Evolutionary conservation across 2,329 filamentous ascomycete genomes (phyloP).

Genomic region (Aureobasidium leucospermi): DNA sequence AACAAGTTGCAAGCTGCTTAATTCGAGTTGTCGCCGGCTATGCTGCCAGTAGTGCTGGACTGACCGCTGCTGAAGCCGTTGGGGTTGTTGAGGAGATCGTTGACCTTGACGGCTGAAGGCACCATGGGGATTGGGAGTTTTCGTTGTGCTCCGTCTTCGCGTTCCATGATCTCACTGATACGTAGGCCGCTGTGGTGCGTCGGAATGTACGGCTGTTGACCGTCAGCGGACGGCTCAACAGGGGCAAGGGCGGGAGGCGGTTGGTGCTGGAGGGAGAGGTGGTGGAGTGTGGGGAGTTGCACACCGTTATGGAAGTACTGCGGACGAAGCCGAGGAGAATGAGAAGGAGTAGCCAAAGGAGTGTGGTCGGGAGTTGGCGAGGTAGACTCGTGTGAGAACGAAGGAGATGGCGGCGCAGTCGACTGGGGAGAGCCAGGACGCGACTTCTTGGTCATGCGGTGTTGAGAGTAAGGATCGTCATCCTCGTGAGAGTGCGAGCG

Average conservation of each 20-base stretch:
- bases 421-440: constrained; percentile 91
- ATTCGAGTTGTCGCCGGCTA: constrained; percentile 40
- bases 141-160: constrained; percentile 75
- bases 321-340: constrained; percentile 83
- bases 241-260: constrained; percentile 56
- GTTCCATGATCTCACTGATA: constrained; percentile 87
- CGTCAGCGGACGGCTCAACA: constrained; percentile 60
- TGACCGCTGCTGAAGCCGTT: constrained; percentile 66
- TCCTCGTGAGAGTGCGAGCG: constrained; percentile 78
- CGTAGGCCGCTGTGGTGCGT: constrained; percentile 60
- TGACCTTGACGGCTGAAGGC: constrained; percentile 61
- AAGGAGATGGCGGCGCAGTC: constrained; percentile 90
- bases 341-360: constrained; percentile 92
- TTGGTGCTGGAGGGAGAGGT: constrained; percentile 56
- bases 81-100: constrained; percentile 60
- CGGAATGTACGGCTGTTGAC: constrained; percentile 52
- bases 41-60: constrained; percentile 69
- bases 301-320: constrained; percentile 60
- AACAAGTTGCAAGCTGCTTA: background rate
- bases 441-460: constrained; percentile 77
- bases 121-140: constrained; percentile 87
- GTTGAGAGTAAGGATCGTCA: constrained; percentile 64
- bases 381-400: constrained; percentile 90
- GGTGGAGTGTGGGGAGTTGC: constrained; percentile 80
- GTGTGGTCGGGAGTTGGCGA: constrained; percentile 96